phyloP scores from a whole-genome alignment of 2,329 filamentous ascomycete species.

The Aspergillus puulaauensis region DNA sequence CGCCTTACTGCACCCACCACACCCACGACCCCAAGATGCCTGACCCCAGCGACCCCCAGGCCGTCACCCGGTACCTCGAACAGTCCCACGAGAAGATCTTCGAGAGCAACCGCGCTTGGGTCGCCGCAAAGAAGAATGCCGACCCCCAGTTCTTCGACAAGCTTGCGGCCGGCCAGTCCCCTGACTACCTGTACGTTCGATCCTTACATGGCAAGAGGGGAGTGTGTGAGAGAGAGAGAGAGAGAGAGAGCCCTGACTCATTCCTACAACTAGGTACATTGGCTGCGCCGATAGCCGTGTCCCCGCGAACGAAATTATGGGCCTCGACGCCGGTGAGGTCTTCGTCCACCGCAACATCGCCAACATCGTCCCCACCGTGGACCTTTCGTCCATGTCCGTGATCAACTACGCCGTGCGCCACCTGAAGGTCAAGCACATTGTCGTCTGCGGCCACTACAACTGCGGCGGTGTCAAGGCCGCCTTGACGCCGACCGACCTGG shows the following conservation, averaged over 20 bases:
- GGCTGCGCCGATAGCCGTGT: conserved; percentile 33
- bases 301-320: conserved; percentile 34
- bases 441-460: conserved; percentile 67
- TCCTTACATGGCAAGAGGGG: not conserved
- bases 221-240: too few relatives aligned
- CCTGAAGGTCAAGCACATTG: conserved; percentile 62
- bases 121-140: conserved; percentile 51
- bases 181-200: conserved; percentile 61
- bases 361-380: conserved; percentile 31
- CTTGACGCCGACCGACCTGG: conserved; percentile 64
- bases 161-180: conserved; percentile 63
- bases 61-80: conserved; percentile 11
- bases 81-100: conserved; percentile 67
- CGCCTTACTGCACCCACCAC: not conserved
- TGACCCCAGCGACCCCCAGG: not conserved
- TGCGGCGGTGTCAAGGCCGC: conserved; percentile 68
- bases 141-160: conserved; percentile 67
- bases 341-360: conserved; percentile 37
- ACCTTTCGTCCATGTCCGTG: conserved; percentile 32
- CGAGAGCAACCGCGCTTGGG: conserved; percentile 68
- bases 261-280: conserved; percentile 29
- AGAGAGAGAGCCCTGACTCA: not conserved
- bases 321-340: conserved; percentile 32
- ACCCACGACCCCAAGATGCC: not conserved
- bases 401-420: conserved; percentile 34